Evolutionary conservation across 192 early-diverging fungal species (phyloP), one percentile per base, ranked within the genome.

Genomic region (Paraglomus brasilianum): DNA sequence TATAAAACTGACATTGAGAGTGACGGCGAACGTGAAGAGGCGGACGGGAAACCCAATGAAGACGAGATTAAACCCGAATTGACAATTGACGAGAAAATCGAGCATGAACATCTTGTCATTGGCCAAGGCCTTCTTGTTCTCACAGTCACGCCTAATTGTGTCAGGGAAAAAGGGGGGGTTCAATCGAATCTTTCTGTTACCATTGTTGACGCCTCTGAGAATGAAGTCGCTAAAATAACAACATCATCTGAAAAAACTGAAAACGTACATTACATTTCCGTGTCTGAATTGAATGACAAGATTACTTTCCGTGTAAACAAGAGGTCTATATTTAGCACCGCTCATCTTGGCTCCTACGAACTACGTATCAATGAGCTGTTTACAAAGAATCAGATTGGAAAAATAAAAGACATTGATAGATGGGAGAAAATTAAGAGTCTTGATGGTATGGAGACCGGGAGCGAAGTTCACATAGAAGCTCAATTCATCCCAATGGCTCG

Each of bases 291-390:
- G 42, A 43, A 39, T 6, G 66, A 69, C 42, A 55, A 46, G 30
- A 69, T 69, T 15, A 42, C 50, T n/a, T 50, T 69, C 11, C 41
- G 56, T 56, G n/a, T 43, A 8, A 49, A 69, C 13, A 11, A 15
- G 6, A 69, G 45, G 52, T 7, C 53, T 40, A 56, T 69, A 8
- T 4, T 69, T 17, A 11, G 51, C 3, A 49, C 52, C 13, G n/a
- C 1, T 39, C 21, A 13, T 40, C 41, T 55, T 42, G 66, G 66
- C 43, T 39, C 14, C 21, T 69, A 55, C 22, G 42, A 36, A 5
- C 8, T 69, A 0, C 41, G 53, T 4, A 24, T 53, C 3, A 43
- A 6, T 11, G 22, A 40, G 8, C 4, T 56, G 15, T 10, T 69
- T 14, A 15, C 15, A 4, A 30, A 56, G 36, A 15, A 13, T 41